phyloP scores from a whole-genome alignment of 2,329 filamentous ascomycete species.

The Trichoderma cornu-damae region DNA sequence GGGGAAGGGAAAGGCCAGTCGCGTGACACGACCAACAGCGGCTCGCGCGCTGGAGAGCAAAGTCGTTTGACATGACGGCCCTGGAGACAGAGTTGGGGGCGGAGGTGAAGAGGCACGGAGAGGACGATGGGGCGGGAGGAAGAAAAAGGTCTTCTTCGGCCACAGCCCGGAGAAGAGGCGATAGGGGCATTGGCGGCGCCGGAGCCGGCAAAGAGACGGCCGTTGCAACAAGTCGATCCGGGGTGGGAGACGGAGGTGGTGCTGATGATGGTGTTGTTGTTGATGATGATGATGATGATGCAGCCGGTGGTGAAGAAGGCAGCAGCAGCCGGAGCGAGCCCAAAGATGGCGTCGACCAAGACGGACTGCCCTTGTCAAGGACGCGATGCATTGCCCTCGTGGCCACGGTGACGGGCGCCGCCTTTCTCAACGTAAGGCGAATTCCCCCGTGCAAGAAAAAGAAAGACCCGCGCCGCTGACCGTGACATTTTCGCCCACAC shows the following conservation, averaged over 20 bases:
- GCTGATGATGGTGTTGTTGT: neutral
- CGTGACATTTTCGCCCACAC: no score
- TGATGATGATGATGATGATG: neutral
- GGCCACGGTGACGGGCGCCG: constrained; percentile 49
- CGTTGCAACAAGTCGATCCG: neutral
- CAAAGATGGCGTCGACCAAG: constrained; percentile 23
- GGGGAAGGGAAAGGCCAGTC: no score
- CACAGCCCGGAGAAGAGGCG: neutral
- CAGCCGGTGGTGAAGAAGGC: neutral
- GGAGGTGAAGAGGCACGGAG: neutral
- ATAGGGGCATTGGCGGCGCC: neutral
- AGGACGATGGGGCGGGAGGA: neutral
- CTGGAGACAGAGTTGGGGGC: neutral
- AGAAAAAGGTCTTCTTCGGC: neutral
- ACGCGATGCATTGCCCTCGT: constrained; percentile 51
- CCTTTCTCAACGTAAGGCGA: constrained; percentile 49
- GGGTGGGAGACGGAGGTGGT: neutral
- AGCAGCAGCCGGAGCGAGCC: neutral
- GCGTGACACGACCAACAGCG: no score
- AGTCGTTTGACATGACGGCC: neutral
- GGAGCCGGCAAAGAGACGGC: neutral
- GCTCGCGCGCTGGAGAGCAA: no score
- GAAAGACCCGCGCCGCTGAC: no score
- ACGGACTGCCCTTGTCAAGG: constrained; percentile 41
- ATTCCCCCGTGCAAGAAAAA: neutral